Conservation (phyloP, 768 basidiomycete species). For the Boletus subcaerulescens region DNA sequence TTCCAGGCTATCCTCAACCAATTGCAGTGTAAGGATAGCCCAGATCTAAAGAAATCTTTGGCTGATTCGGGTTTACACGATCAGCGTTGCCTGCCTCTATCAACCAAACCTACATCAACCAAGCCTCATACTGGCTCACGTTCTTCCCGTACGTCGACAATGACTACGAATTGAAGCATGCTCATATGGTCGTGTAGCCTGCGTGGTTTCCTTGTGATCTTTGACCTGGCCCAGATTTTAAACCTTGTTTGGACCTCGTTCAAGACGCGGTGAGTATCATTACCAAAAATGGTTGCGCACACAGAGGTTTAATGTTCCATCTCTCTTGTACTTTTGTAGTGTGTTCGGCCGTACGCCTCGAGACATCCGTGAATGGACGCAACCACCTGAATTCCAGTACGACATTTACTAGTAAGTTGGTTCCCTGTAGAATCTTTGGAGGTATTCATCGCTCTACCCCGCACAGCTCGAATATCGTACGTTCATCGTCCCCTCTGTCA, state of each 20-base stretch:
- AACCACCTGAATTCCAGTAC: conserved; percentile 88
- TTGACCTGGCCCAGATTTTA: conserved; percentile 93
- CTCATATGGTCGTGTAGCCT: conserved; percentile 45
- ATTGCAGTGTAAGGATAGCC: conserved; percentile 37
- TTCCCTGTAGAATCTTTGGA: background rate
- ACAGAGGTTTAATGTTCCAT: background rate
- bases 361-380: conserved; percentile 86
- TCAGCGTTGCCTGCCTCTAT: conserved; percentile 69
- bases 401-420: conserved; percentile 73
- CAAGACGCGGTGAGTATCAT: conserved; percentile 62
- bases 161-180: background rate
- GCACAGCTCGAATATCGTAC: conserved; percentile 54
- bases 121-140: conserved; percentile 89
- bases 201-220: conserved; percentile 91
- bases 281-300: background rate
- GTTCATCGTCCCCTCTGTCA: conserved; percentile 16
- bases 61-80: conserved; percentile 31
- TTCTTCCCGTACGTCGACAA: conserved; percentile 77
- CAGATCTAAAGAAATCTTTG: background rate
- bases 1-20: conserved; percentile 44
- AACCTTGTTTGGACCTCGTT: conserved; percentile 85
- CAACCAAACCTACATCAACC: conserved; percentile 86
- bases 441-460: background rate
- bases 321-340: conserved; percentile 32
- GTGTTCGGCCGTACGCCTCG: conserved; percentile 86